Base-by-base conservation (phyloP, 2,329 filamentous ascomycete genomes). In the Pseudogymnoascus pannorum region DNA sequence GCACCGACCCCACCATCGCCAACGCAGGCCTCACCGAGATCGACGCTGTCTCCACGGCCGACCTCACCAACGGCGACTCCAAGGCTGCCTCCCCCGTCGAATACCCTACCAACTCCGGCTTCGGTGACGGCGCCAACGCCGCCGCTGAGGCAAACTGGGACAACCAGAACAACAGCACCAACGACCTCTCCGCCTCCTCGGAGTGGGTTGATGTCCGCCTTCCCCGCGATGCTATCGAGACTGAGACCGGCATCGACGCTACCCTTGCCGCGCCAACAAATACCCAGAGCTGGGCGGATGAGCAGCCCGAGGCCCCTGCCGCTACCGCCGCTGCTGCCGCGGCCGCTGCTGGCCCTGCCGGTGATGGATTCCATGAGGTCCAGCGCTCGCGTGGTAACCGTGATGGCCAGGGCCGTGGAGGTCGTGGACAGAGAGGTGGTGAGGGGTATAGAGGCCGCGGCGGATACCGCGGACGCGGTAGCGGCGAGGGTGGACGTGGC, bases 211-310 rank as follows among this genome's bases (percentile, higher is more conserved):
- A 90, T 84, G 87, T 93, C 59, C 40, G 88, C 84, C 87, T 95
- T 63, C 85, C 90, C 59, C 85, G 87, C 61, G 83, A 91, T 67
- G 82, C 87, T 54, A 77, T 84, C 59, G 91, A 95, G 78, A 87
- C 88, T 4, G 89, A 94, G 64, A 84, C 81, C 36, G 85, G 84
- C 36, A 72, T 84, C 42, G 76, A 80, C 54, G 83, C 84, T 24
- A 85, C 83, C 5, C 76, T 77, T 7, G 74, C 77, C 38, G 71
- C 76, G 60, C 80, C 81, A 69, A 79, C 79, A 29, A 81, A 82
- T 68, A 80, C 79, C 40, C 85, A 88, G 71, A 91, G 87, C 69
- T 95, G 90, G 90, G 90, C 90, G 24, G 91, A 96, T 69, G 89
- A 94, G 64, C 83, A 89, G 68, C 84, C 87, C 16, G 83, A 86